phyloP scores from a whole-genome alignment of 2,329 filamentous ascomycete genomes.

The Colletotrichum siamense region DNA sequence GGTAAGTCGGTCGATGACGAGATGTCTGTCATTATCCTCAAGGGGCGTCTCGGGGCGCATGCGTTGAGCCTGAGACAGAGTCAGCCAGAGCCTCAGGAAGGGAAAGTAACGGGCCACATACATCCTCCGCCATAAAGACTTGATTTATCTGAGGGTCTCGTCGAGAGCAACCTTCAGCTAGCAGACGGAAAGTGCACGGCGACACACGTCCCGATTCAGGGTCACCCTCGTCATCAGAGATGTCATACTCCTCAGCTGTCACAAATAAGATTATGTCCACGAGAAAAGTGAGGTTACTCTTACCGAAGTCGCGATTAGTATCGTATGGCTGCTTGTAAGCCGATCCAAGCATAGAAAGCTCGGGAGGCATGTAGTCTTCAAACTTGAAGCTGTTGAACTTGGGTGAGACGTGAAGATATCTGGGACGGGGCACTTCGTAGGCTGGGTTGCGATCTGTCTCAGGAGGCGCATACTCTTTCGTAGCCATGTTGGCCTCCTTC shows the following conservation, averaged over 20 bases:
- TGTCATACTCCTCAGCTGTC: constrained; percentile 26
- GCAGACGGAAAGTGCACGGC: constrained; percentile 45
- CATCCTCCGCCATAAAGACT: constrained; percentile 25
- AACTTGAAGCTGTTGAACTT: constrained; percentile 7
- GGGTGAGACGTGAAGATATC: constrained; percentile 16
- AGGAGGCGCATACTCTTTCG: constrained; percentile 8
- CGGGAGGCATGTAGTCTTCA: not conserved
- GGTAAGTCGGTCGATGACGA: constrained; percentile 2
- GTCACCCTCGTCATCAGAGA: constrained; percentile 47
- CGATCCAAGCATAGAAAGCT: not conserved
- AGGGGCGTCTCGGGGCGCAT: constrained; percentile 13
- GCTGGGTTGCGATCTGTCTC: not conserved
- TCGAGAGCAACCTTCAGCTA: constrained; percentile 38
- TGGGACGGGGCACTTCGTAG: constrained; percentile 22
- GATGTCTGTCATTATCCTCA: not conserved
- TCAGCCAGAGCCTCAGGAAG: not conserved
- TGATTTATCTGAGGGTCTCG: constrained; percentile 28
- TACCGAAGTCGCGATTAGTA: constrained; percentile 4
- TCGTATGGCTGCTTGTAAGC: constrained; percentile 1
- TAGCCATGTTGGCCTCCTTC: not conserved
- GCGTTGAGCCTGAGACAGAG: not conserved
- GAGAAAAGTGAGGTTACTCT: not conserved
- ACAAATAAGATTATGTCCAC: not conserved
- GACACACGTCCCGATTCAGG: constrained; percentile 40
- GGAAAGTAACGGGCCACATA: not conserved